Evolutionary conservation across 1,139 yeast genomes (phyloP).

Genomic region (Candida neerlandica): DNA sequence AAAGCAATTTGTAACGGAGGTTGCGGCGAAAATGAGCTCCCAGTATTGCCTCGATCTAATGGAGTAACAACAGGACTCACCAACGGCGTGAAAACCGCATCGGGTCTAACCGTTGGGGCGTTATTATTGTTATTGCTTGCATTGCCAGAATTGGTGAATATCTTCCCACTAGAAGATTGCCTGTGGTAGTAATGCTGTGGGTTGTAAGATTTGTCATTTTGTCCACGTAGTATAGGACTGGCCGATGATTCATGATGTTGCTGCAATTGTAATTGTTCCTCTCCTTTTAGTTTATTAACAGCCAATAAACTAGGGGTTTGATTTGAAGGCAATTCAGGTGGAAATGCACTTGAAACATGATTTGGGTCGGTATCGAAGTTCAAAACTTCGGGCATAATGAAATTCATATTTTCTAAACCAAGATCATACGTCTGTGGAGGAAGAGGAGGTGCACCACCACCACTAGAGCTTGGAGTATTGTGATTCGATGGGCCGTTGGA

Average conservation of each 20-base stretch:
- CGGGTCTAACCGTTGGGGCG: constrained; percentile 38
- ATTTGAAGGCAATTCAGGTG: constrained; percentile 31
- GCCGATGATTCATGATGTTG: constrained; percentile 26
- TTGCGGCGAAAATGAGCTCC: constrained; percentile 18
- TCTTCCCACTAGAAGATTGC: constrained; percentile 20
- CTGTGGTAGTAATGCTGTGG: constrained; percentile 47
- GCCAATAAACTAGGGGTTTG: constrained; percentile 33
- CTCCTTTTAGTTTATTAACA: constrained; percentile 19
- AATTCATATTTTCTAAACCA: constrained; percentile 30
- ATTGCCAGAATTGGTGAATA: constrained; percentile 6
- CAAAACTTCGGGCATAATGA: constrained; percentile 33
- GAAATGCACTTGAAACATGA: constrained; percentile 36
- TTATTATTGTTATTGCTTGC: constrained; percentile 13
- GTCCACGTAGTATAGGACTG: constrained; percentile 45
- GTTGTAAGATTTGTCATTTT: constrained; percentile 45
- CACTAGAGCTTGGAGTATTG: constrained; percentile 10
- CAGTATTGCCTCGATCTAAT: constrained; percentile 35
- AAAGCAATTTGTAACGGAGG: constrained; percentile 39
- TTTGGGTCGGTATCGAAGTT: constrained; percentile 19
- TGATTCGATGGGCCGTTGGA: constrained; percentile 10
- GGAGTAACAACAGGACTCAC: constrained; percentile 79
- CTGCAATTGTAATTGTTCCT: constrained; percentile 2
- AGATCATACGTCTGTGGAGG: constrained; percentile 23
- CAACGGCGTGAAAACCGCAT: constrained; percentile 68
- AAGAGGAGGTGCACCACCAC: constrained; percentile 13